Percentiles rank a stretch among this genome's conserved stretches.
Evolutionary conservation across 345 rosid genomes (phyloP).

Genomic region (Moricandia moricandioides): DNA sequence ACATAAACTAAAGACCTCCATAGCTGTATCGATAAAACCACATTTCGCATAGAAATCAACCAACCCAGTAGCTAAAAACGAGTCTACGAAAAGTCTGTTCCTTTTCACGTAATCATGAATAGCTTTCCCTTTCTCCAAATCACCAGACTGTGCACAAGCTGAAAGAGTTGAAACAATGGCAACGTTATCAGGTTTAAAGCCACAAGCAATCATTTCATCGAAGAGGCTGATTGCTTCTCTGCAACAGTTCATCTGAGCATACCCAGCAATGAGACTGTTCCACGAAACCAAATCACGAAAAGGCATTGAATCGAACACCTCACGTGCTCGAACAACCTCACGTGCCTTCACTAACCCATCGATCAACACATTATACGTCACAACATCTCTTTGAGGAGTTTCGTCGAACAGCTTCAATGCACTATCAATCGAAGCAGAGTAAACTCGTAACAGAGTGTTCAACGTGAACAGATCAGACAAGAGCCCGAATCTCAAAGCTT

Average conservation of each 20-base stretch:
- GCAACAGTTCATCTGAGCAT: slow-evolving; percentile 42
- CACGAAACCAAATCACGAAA: slow-evolving; percentile 62
- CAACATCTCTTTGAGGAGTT: slow-evolving; percentile 52
- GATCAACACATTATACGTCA: slow-evolving; percentile 59
- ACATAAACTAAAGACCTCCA: slow-evolving; percentile 46
- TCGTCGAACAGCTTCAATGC: slow-evolving; percentile 54
- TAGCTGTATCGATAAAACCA: slow-evolving; percentile 51
- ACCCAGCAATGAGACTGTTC: slow-evolving; percentile 68
- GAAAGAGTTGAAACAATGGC: slow-evolving; percentile 76
- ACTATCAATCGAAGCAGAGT: slow-evolving; percentile 24
- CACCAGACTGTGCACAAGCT: slow-evolving; percentile 71
- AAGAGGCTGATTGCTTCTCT: slow-evolving; percentile 53
- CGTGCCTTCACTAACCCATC: slow-evolving; percentile 57
- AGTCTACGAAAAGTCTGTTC: slow-evolving; percentile 42
- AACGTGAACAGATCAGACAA: slow-evolving; percentile 48
- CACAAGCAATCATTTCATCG: slow-evolving; percentile 43
- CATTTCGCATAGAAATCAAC: slow-evolving; percentile 70
- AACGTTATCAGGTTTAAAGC: slow-evolving; percentile 47
- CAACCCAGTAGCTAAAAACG: slow-evolving; percentile 64
- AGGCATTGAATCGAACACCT: slow-evolving; percentile 58
- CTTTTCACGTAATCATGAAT: slow-evolving; percentile 44
- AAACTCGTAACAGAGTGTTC: slow-evolving; percentile 50
- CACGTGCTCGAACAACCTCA: slow-evolving; percentile 46
- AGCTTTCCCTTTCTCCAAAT: slow-evolving; percentile 50
- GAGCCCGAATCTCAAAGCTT: slow-evolving; percentile 50